Percentiles rank a stretch among this genome's conserved stretches.
Conservation (phyloP, 306 rosid genomes). For the Heteromeles arbutifolia region DNA sequence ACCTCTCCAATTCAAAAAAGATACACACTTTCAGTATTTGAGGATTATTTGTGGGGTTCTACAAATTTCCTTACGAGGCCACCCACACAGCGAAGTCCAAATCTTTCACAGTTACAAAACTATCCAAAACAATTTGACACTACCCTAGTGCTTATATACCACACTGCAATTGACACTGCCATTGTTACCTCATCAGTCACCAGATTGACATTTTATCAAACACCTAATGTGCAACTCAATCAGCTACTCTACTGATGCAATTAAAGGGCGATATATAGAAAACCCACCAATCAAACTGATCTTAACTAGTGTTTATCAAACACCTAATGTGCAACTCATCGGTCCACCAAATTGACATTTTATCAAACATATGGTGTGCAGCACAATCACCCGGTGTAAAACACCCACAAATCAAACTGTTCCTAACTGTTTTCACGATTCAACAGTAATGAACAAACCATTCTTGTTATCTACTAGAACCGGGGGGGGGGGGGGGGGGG, state of each 20-base stretch:
- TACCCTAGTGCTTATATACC: neutral
- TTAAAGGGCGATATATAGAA: neutral
- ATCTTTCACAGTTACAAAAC: neutral
- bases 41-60: neutral
- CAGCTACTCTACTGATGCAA: neutral
- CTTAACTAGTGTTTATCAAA: neutral
- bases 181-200: neutral
- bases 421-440: neutral
- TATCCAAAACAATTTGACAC: neutral
- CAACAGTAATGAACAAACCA: neutral
- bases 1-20: conserved; percentile 9
- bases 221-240: conserved; percentile 1
- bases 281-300: neutral
- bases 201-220: neutral
- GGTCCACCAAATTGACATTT: neutral
- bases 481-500: too few species aligned
- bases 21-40: neutral
- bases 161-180: neutral
- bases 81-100: neutral
- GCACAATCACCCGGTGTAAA: neutral
- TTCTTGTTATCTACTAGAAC: neutral
- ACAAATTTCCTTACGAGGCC: neutral
- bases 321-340: neutral
- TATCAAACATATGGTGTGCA: conserved; percentile 1
- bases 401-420: neutral